These are phyloP conservation scores for Tricholoma hemisulphureum DNA, from an alignment of 768 basidiomycete genomes.

Conservation along the genomic window DNA sequence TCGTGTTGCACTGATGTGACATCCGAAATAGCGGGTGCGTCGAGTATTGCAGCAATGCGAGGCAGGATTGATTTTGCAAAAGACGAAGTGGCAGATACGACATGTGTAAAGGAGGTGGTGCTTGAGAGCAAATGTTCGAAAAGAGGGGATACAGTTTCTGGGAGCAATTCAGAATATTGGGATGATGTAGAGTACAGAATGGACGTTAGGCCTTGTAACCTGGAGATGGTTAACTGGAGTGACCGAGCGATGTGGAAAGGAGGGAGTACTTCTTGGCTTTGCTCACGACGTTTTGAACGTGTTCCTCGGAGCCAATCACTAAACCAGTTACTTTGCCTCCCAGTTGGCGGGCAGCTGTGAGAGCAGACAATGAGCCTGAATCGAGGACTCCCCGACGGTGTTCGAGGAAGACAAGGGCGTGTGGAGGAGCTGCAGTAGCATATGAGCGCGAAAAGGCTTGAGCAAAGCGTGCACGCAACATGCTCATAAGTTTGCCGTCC, in stretches of 20 bases:
- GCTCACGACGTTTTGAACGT: conserved; percentile 64
- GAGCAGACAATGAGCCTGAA: conserved; percentile 81
- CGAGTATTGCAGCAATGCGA: conserved; percentile 85
- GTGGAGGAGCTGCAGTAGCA: conserved; percentile 59
- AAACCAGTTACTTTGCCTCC: conserved; percentile 85
- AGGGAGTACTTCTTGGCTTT: conserved; percentile 73
- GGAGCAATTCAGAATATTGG: conserved; percentile 65
- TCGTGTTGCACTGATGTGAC: conserved; percentile 82
- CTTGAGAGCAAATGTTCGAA: conserved; percentile 70
- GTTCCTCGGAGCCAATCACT: conserved; percentile 65
- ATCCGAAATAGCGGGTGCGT: conserved; percentile 89
- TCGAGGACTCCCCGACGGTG: conserved; percentile 81
- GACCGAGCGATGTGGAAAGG: background rate
- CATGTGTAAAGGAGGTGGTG: conserved; percentile 75
- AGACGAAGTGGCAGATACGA: conserved; percentile 90
- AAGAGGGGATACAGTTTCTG: conserved; percentile 81
- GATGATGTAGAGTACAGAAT: conserved; percentile 70
- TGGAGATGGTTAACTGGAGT: conserved; percentile 23
- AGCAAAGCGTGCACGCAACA: conserved; percentile 18
- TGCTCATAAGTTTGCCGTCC: conserved; percentile 3
- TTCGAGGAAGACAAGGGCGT: conserved; percentile 87
- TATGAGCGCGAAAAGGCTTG: conserved; percentile 43
- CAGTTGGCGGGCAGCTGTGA: conserved; percentile 85
- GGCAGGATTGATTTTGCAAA: conserved; percentile 91
- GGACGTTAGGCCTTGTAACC: conserved; percentile 65